Conservation (phyloP, 2,329 filamentous ascomycete genomes). For the Fusarium sp. region DNA sequence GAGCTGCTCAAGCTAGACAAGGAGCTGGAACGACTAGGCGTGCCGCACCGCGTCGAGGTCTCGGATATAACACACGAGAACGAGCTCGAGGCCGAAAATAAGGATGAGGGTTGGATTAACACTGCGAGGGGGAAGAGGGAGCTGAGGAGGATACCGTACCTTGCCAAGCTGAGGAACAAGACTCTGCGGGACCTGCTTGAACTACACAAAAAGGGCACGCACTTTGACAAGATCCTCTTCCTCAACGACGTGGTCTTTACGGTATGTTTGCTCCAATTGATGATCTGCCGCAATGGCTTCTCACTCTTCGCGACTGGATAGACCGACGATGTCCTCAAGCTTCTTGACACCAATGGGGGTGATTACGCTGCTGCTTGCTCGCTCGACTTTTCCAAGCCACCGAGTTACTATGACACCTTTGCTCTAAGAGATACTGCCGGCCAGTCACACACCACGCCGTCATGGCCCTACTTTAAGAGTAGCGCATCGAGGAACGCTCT, state of each 20-base stretch:
- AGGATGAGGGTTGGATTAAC: constrained; percentile 67
- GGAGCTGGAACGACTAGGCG: constrained; percentile 59
- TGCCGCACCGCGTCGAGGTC: constrained; percentile 63
- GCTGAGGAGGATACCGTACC: constrained; percentile 71
- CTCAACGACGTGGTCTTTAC: constrained; percentile 70
- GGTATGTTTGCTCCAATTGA: constrained; percentile 48
- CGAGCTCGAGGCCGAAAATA: constrained; percentile 56
- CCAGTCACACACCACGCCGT: constrained; percentile 58
- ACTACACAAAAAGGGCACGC: constrained; percentile 58
- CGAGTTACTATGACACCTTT: constrained; percentile 68
- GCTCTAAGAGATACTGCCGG: constrained; percentile 64
- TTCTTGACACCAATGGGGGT: constrained; percentile 65
- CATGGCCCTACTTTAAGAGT: constrained; percentile 67
- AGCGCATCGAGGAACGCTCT: constrained; percentile 61
- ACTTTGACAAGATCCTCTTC: constrained; percentile 66
- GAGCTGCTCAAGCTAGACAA: constrained; percentile 64
- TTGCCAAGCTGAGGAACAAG: constrained; percentile 69
- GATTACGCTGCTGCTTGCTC: constrained; percentile 69
- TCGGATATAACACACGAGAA: constrained; percentile 67
- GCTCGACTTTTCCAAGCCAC: constrained; percentile 64
- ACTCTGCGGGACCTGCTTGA: constrained; percentile 66
- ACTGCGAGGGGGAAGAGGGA: constrained; percentile 63
- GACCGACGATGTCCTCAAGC: constrained; percentile 62
- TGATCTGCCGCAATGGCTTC: neutral
- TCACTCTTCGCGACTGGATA: constrained; percentile 39